Evolutionary conservation across 1,284 basidiomycete species (phyloP), one percentile per base, ranked within the genome.

Genomic region (Irpex sp.): DNA sequence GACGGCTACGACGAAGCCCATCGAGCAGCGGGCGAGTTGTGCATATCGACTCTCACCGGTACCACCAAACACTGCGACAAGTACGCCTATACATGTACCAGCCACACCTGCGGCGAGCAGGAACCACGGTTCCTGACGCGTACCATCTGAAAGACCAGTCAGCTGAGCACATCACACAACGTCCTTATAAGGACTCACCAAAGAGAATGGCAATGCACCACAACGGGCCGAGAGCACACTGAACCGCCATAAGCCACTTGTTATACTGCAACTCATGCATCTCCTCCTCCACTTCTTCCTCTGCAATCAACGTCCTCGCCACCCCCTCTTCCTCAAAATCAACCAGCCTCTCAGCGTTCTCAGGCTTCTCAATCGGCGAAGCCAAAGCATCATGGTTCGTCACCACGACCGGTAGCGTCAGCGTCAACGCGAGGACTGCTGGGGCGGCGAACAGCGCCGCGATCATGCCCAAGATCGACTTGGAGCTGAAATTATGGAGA

Each of bases 391-490:
- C 76, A 69, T 88, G 86, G 3, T 84, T 81, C n/a, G 81, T 87
- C 21, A 91, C 85, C 44, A 96, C 93, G 3, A 98, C 96, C 2
- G 96, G 96, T 5, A 98, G 80, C 0, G 97, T 98, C 15, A 98
- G 71, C 0, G 96, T 98, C 59, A 99, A 80, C 9, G 83, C 79
- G 73, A 97, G 79, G 5, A 98, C 88, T 0, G 96, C 94, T 0
- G 97, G 97, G 0, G 89, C 88, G 5, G 94, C 94, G 62, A 96
- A 83, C 13, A 97, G 69, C 0, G 91, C 87, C 0, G 93, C 89
- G 17, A 92, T 76, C 75, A 88, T 88, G 3, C 91, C 92, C 5
- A 92, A 68, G 61, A 87, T 48, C 1, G 65, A 64, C 48, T 66
- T 66, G 56, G 82, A 79, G 34, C 79, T 70, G 74, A 97, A 91